Percentiles rank a stretch among this genome's conserved stretches.
phyloP scores from a whole-genome alignment of 2,329 filamentous ascomycete species.

The Pseudomassariella vexata region DNA sequence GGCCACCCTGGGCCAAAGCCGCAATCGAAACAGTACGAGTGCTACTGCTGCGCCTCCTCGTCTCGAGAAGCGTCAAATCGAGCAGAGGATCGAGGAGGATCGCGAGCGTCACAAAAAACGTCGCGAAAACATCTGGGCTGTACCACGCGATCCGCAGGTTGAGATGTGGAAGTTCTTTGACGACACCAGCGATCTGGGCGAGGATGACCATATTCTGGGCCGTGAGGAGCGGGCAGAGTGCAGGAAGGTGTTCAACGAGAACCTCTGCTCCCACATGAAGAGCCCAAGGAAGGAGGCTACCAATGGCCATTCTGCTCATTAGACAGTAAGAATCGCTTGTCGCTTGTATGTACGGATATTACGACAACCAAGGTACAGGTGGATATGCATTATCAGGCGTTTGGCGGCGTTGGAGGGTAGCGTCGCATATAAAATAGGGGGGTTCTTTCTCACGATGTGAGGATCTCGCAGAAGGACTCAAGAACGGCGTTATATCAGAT shows the following conservation, averaged over 20 bases:
- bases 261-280: no score
- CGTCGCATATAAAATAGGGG: no score
- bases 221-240: conserved; percentile 62
- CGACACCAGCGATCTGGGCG: conserved; percentile 77
- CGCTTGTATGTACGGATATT: no score
- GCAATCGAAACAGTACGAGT: background rate
- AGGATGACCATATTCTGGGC: conserved; percentile 76
- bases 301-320: no score
- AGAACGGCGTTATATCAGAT: no score
- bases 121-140: conserved; percentile 89
- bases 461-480: no score
- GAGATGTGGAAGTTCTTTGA: conserved; percentile 83
- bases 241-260: no score
- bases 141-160: conserved; percentile 57
- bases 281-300: background rate
- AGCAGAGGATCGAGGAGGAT: conserved; percentile 96
- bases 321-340: no score
- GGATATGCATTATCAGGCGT: no score
- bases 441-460: no score
- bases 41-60: background rate
- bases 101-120: conserved; percentile 88
- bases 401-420: no score
- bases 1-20: conserved; percentile 14
- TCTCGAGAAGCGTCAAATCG: conserved; percentile 81
- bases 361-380: no score